phyloP scores from a whole-genome alignment of 176 grass and related monocot species.

The Aegilops longissima region DNA sequence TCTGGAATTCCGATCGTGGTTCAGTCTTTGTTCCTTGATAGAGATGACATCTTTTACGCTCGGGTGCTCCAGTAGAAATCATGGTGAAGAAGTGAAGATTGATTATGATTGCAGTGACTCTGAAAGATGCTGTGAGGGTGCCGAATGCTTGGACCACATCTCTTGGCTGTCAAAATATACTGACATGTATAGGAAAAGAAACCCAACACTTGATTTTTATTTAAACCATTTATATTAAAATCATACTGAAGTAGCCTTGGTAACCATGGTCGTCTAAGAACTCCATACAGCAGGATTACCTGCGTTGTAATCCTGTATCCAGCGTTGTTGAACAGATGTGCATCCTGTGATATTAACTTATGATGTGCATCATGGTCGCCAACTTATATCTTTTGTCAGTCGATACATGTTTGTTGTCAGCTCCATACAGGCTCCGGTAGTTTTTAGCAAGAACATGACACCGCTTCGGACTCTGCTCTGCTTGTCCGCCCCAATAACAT shows the following conservation, averaged over 20 bases:
- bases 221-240: not conserved
- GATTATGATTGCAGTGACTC: not conserved
- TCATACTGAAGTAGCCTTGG: not conserved
- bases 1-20: not conserved
- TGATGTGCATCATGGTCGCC: too few relatives aligned
- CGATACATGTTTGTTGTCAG: too few relatives aligned
- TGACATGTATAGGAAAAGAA: constrained; percentile 30
- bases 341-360: too few relatives aligned
- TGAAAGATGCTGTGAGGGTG: not conserved
- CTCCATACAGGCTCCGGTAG: too few relatives aligned
- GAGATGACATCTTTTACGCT: not conserved
- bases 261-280: not conserved
- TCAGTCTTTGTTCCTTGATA: not conserved
- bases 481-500: too few relatives aligned
- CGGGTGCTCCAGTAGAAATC: constrained; percentile 8
- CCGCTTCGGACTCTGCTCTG: too few relatives aligned
- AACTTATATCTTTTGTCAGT: too few relatives aligned
- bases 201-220: not conserved
- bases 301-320: not conserved
- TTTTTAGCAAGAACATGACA: too few relatives aligned
- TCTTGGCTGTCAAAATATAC: constrained; percentile 4
- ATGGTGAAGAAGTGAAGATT: not conserved
- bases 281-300: not conserved
- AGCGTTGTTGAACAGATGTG: too few relatives aligned
- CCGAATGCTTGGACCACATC: not conserved